Evolutionary conservation across 75 land plant genomes (phyloP).

Genomic region (Cryptomeria japonica): DNA sequence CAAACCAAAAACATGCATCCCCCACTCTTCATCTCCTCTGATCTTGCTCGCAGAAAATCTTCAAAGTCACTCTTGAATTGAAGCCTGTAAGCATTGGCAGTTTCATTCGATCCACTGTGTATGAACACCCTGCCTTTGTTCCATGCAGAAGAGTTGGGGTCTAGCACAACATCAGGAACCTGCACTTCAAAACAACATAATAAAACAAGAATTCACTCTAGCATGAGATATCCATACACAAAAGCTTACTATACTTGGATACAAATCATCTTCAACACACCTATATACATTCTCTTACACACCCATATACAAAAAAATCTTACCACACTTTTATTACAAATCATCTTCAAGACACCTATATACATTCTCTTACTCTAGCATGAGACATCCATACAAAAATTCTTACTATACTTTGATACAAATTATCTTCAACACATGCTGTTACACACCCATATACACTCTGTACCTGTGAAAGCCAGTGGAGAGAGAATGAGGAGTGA

Average conservation of each 20-base stretch:
- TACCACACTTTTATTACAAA: too few species aligned
- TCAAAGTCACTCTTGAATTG: constrained; percentile 58
- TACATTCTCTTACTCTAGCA: too few species aligned
- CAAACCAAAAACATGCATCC: constrained; percentile 59
- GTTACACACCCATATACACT: too few species aligned
- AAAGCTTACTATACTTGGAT: background rate
- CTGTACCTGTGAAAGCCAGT: constrained; percentile 83
- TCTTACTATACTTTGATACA: too few species aligned
- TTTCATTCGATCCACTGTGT: constrained; percentile 41
- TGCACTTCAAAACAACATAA: constrained; percentile 1
- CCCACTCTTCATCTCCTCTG: constrained; percentile 50
- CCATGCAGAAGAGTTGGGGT: constrained; percentile 55
- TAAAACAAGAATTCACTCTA: background rate
- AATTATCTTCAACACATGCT: too few species aligned
- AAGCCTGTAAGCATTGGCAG: constrained; percentile 53
- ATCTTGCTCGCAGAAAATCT: constrained; percentile 43
- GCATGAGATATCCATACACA: background rate
- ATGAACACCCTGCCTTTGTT: constrained; percentile 67
- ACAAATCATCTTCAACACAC: too few species aligned
- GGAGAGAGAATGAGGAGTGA: constrained; percentile 70
- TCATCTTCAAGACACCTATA: too few species aligned
- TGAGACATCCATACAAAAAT: too few species aligned
- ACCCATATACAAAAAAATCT: too few species aligned
- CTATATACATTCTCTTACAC: too few species aligned
- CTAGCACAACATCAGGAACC: constrained; percentile 68